phyloP scores from a whole-genome alignment of 2,329 filamentous ascomycete species.

The Knoxdaviesia proteae region DNA sequence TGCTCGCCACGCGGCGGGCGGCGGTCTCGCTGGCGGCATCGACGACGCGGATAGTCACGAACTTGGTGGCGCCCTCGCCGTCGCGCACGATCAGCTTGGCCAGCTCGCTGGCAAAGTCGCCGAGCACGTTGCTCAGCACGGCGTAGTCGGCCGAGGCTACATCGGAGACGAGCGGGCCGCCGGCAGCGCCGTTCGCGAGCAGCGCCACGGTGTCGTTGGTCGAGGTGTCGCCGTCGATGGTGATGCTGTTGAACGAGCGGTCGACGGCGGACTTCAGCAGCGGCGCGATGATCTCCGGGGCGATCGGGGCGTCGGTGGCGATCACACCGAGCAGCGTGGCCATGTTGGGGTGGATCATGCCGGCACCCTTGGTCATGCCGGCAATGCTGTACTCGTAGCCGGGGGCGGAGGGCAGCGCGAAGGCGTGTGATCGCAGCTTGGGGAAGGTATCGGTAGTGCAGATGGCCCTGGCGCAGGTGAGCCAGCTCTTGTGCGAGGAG shows the following conservation, averaged over 20 bases:
- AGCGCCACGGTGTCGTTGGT: slow-evolving; percentile 93
- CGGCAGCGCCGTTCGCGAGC: slow-evolving; percentile 86
- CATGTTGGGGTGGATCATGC: slow-evolving; percentile 99
- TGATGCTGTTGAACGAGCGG: slow-evolving; percentile 89
- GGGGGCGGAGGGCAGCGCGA: slow-evolving; percentile 54
- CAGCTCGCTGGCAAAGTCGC: slow-evolving; percentile 60
- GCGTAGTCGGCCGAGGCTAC: slow-evolving; percentile 38
- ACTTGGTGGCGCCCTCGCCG: slow-evolving; percentile 94
- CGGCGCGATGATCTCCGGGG: slow-evolving; percentile 40
- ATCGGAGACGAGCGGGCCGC: slow-evolving; percentile 40
- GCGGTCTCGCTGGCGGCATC: slow-evolving; percentile 49
- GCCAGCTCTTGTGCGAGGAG: slow-evolving; percentile 65
- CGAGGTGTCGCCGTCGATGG: slow-evolving; percentile 88
- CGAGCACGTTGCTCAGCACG: slow-evolving; percentile 52
- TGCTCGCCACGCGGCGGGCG: slow-evolving; percentile 62
- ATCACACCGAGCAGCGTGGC: slow-evolving; percentile 82
- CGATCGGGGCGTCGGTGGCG: slow-evolving; percentile 74
- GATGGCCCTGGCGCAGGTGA: slow-evolving; percentile 71
- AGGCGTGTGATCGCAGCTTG: slow-evolving; percentile 72
- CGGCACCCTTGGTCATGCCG: slow-evolving; percentile 92
- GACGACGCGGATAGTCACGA: slow-evolving; percentile 74
- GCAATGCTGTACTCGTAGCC: slow-evolving; percentile 62
- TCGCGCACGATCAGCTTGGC: slow-evolving; percentile 89
- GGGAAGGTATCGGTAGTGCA: slow-evolving; percentile 98
- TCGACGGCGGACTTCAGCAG: slow-evolving; percentile 57